phyloP scores from a whole-genome alignment of 345 rosid species.

The Geranium brycei region DNA sequence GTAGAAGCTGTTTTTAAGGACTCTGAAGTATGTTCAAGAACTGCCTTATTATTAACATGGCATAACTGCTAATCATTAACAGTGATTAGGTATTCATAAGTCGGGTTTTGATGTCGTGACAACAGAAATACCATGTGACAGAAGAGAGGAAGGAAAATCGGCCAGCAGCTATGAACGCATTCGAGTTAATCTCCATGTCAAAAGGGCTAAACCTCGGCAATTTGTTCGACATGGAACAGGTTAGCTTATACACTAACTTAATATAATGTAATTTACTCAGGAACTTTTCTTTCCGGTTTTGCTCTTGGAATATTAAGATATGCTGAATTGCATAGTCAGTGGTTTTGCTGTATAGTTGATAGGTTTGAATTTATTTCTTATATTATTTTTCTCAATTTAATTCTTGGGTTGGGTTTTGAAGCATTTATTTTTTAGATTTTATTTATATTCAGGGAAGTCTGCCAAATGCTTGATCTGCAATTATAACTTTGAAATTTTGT shows the following conservation, averaged over 20 bases:
- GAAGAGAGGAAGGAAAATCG: conserved; percentile 67
- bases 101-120: conserved; percentile 11
- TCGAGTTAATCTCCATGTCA: conserved; percentile 86
- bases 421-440: too few species aligned
- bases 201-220: conserved; percentile 78
- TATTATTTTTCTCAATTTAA: too few species aligned
- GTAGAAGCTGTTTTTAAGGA: conserved; percentile 91
- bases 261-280: neutral
- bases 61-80: neutral
- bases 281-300: too few species aligned
- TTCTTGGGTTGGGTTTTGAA: too few species aligned
- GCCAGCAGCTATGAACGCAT: conserved; percentile 82
- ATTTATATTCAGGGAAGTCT: too few species aligned
- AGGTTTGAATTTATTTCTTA: too few species aligned
- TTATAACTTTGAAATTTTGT: too few species aligned
- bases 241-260: conserved; percentile 3
- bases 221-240: conserved; percentile 77
- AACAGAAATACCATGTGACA: conserved; percentile 78
- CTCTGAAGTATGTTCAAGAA: conserved; percentile 44
- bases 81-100: conserved; percentile 4
- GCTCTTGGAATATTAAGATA: too few species aligned
- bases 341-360: too few species aligned
- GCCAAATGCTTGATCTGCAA: too few species aligned
- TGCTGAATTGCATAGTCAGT: too few species aligned
- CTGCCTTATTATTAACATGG: neutral